Percentiles rank a stretch among this genome's conserved stretches.
phyloP scores from a whole-genome alignment of 2,329 filamentous ascomycete genomes.

The Aspergillus ochraceus region DNA sequence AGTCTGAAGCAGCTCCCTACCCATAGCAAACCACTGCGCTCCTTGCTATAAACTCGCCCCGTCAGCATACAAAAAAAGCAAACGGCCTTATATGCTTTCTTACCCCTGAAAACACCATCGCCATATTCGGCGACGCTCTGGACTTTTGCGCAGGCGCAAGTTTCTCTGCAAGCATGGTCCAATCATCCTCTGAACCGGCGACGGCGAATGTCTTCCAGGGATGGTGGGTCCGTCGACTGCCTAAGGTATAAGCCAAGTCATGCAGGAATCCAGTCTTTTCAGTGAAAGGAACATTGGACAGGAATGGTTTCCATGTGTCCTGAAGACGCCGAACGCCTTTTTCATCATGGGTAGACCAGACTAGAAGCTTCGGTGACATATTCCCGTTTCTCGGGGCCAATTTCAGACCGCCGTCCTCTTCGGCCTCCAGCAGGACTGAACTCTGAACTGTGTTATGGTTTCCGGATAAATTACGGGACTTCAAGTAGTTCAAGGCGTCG shows the following conservation, averaged over 20 bases:
- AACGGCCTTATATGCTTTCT: too few species aligned
- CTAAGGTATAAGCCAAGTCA: not conserved
- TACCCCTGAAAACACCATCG: too few species aligned
- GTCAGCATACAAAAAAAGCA: too few species aligned
- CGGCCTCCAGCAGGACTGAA: not conserved
- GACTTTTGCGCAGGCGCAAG: too few species aligned
- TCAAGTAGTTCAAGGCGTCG: slow-evolving; percentile 13
- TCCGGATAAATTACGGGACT: not conserved
- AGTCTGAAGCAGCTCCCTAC: not conserved
- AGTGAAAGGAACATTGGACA: not conserved
- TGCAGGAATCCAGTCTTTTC: not conserved
- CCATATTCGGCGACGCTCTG: too few species aligned
- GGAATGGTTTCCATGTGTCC: not conserved
- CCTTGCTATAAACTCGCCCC: not conserved
- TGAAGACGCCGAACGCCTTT: slow-evolving; percentile 8
- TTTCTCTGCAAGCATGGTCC: too few species aligned
- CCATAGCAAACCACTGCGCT: not conserved
- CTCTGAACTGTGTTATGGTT: slow-evolving; percentile 1
- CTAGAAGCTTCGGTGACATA: not conserved
- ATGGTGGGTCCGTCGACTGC: slow-evolving; percentile 1
- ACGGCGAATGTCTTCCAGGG: slow-evolving; percentile 13
- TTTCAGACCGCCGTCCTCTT: not conserved
- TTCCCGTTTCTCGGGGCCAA: not conserved
- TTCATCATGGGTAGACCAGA: slow-evolving; percentile 14
- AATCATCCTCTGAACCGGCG: not conserved